phyloP scores from a whole-genome alignment of 2,329 filamentous ascomycete species.

The Septoria petroselini region DNA sequence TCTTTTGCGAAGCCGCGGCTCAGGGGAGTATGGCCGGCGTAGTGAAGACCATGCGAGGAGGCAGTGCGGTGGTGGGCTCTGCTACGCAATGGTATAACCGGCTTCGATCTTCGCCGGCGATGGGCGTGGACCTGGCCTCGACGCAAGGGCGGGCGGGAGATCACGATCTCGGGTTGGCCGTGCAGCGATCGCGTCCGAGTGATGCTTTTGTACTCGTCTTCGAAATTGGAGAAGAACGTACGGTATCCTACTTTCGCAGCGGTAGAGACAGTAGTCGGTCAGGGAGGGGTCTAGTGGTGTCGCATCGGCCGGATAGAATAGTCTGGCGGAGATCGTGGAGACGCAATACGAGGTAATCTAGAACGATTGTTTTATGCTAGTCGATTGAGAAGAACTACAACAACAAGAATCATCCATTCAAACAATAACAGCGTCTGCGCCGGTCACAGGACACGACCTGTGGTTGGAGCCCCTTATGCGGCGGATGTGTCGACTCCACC shows the following conservation, averaged over 20 bases:
- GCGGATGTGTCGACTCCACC: conserved; percentile 12
- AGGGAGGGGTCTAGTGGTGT: too few relatives aligned
- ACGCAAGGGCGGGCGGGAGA: conserved; percentile 13
- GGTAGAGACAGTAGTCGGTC: not conserved
- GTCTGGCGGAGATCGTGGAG: conserved; percentile 2
- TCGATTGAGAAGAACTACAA: not conserved
- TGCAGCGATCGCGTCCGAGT: too few relatives aligned
- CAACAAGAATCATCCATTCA: not conserved
- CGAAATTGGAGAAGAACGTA: too few relatives aligned
- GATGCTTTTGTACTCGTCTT: too few relatives aligned
- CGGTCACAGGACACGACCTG: not conserved
- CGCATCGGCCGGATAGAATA: not conserved
- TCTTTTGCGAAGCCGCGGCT: conserved; percentile 14
- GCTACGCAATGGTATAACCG: not conserved
- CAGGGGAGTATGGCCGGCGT: conserved; percentile 5
- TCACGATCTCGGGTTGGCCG: too few relatives aligned
- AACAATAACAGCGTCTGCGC: not conserved
- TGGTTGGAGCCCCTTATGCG: conserved; percentile 19
- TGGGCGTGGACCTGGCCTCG: conserved; percentile 18
- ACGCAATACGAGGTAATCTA: conserved; percentile 11
- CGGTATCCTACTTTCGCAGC: too few relatives aligned
- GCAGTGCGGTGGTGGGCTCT: not conserved
- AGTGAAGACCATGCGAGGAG: conserved; percentile 1
- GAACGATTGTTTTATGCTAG: too few relatives aligned
- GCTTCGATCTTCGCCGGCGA: too few relatives aligned